Evolutionary conservation across 2,329 filamentous ascomycete genomes (phyloP).

Genomic region (Chaetothyriales sp.): DNA sequence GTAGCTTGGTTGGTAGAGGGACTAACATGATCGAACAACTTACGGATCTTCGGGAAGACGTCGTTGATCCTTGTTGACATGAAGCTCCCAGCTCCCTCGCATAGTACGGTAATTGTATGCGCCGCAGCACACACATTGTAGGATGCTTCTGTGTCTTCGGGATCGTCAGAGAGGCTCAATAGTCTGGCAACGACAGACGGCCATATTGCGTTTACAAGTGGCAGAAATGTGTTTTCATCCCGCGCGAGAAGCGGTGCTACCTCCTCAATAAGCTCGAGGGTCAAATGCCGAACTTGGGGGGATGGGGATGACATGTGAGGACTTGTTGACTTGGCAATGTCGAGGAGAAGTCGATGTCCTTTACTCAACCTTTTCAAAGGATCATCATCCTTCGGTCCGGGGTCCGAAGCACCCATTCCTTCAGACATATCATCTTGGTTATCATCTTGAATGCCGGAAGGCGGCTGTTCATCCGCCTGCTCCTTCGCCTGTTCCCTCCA

Average conservation of each 20-base stretch:
- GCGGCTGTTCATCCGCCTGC: slow-evolving; percentile 12
- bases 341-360: slow-evolving; percentile 66
- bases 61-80: slow-evolving; percentile 60
- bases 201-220: slow-evolving; percentile 83
- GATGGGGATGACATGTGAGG: slow-evolving; percentile 82
- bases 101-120: slow-evolving; percentile 54
- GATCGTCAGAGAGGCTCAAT: slow-evolving; percentile 26
- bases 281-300: slow-evolving; percentile 59
- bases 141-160: slow-evolving; percentile 24
- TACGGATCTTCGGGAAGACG: slow-evolving; percentile 42
- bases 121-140: slow-evolving; percentile 55
- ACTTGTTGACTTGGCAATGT: slow-evolving; percentile 71
- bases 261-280: slow-evolving; percentile 63
- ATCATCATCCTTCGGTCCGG: slow-evolving; percentile 24
- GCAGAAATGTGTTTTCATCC: slow-evolving; percentile 73
- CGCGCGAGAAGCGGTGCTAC: slow-evolving; percentile 57
- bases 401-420: neutral
- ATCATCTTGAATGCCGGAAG: neutral
- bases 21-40: slow-evolving; percentile 23
- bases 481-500: slow-evolving; percentile 17
- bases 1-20: neutral
- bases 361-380: slow-evolving; percentile 42
- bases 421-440: no score
- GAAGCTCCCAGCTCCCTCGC: slow-evolving; percentile 64
- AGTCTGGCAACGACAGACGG: slow-evolving; percentile 60